Percentiles rank a stretch among this genome's conserved stretches.
Evolutionary conservation across 1,139 yeast species (phyloP).

Genomic region (Meyerozyma athensensis): DNA sequence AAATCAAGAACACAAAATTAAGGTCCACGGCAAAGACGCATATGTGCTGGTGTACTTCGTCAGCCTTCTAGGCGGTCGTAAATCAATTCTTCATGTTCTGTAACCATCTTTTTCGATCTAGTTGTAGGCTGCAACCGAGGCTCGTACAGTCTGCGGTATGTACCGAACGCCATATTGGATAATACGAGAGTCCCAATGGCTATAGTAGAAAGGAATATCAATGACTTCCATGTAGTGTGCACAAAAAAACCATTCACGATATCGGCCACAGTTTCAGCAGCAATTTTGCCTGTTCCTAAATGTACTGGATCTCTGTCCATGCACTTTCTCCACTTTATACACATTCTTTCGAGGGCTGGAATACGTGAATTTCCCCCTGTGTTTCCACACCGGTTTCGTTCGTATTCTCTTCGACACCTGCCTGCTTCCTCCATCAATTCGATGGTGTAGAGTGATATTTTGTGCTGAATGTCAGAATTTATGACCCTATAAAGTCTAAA

Average conservation of each 20-base stretch:
- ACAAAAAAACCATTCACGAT: constrained; percentile 72
- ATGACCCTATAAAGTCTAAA: constrained; percentile 56
- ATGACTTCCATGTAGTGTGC: constrained; percentile 73
- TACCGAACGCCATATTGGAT: constrained; percentile 40
- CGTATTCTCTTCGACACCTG: constrained; percentile 64
- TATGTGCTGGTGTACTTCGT: no score
- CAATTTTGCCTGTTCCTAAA: constrained; percentile 70
- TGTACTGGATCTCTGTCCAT: constrained; percentile 81
- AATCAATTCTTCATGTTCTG: no score
- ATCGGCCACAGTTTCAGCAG: constrained; percentile 81
- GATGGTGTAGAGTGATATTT: constrained; percentile 58
- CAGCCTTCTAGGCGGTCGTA: no score
- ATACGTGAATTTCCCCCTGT: constrained; percentile 52
- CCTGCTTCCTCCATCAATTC: constrained; percentile 65
- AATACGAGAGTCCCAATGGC: constrained; percentile 39
- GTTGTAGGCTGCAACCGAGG: no score
- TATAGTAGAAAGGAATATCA: constrained; percentile 42
- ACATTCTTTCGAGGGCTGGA: constrained; percentile 72
- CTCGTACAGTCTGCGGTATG: constrained; percentile 15
- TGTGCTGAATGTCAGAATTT: constrained; percentile 63
- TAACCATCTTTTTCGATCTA: no score
- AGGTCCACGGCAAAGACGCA: no score
- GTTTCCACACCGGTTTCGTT: constrained; percentile 61
- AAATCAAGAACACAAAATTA: not conserved
- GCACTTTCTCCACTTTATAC: constrained; percentile 76